Base-by-base conservation (phyloP, 768 basidiomycete species). In the Tricholoma matsutake region DNA sequence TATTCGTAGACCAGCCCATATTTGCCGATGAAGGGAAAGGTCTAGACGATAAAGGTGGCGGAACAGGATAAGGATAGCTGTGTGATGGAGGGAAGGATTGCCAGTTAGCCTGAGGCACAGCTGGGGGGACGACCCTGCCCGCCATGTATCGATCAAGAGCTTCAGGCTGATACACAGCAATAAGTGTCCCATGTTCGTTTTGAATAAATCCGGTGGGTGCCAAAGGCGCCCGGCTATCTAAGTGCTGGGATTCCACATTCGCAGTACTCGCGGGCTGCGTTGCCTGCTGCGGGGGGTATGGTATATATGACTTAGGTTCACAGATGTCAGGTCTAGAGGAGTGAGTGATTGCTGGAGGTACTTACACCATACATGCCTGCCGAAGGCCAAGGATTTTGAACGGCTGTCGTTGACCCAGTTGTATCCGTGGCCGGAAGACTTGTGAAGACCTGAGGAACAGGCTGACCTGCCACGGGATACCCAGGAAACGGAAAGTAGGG, bases 131-230 rank as follows among this genome's bases (percentile, higher is more conserved):
- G 13, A 57, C 59, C 28, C 77, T 78, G 60, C 77, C 74, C 22
- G 85, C 69, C 83, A 90, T 85, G 65, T 90, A 90, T 57, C 84
- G 83, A 63, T 88, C 83, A 28, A 90, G 78, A 1, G 85, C 88
- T 51, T 91, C 89, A 3, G 85, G 85, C 25, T 81, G 82, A 68
- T 91, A 91, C 32, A 89, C 81, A 22, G 89, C 82, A 43, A 89
- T 82, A 29, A 91, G 77, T n/a, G 83, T 83, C 4, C 89, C 88
- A 55, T 87, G 86, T 58, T 89, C 86, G 58, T 86, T 85, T 62
- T 89, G 87, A 57, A 88, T 83, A 67, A 90, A 91, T 1, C 87
- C 86, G 0, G 85, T 83, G 1, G 88, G 85, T 47, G 81, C 75
- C 10, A 89, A 73, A 16, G 89, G 87, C 4, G 87, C 80, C 65